phyloP scores from a whole-genome alignment of 2,329 filamentous ascomycete genomes.

The Ascochyta pisi region DNA sequence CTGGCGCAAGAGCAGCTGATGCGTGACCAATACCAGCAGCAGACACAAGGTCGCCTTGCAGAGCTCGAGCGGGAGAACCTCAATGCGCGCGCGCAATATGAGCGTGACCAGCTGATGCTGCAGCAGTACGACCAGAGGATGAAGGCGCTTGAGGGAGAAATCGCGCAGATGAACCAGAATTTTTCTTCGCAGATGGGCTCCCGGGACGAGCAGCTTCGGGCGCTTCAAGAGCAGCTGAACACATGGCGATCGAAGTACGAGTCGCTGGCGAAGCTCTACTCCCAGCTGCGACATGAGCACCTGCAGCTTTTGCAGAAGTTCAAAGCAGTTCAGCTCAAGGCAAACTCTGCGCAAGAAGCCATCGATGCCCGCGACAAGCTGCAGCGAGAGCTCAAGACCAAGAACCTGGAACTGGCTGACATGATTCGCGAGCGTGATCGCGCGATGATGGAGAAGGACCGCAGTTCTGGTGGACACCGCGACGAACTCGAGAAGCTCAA shows the following conservation, averaged over 20 bases:
- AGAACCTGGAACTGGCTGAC: slow-evolving; percentile 97
- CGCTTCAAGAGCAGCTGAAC: slow-evolving; percentile 95
- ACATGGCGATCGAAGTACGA: slow-evolving; percentile 98
- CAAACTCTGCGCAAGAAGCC: slow-evolving; percentile 94
- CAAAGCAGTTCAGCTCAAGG: slow-evolving; percentile 94
- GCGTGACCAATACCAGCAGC: slow-evolving; percentile 87
- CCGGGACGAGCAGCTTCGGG: slow-evolving; percentile 91
- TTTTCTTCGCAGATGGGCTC: slow-evolving; percentile 84
- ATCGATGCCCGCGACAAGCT: slow-evolving; percentile 94
- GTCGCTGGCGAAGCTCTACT: slow-evolving; percentile 94
- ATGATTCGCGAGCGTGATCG: slow-evolving; percentile 98
- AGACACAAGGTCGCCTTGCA: slow-evolving; percentile 93
- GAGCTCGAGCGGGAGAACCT: slow-evolving; percentile 96
- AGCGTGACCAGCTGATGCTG: slow-evolving; percentile 95
- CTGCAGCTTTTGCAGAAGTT: slow-evolving; percentile 94
- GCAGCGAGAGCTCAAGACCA: slow-evolving; percentile 97
- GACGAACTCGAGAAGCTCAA: slow-evolving; percentile 95
- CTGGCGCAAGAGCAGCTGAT: slow-evolving; percentile 89
- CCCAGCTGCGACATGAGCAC: slow-evolving; percentile 93
- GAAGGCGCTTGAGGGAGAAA: slow-evolving; percentile 88
- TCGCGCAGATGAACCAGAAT: slow-evolving; percentile 81
- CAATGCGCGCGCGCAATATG: slow-evolving; percentile 91
- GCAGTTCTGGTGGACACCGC: slow-evolving; percentile 82
- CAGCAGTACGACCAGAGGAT: slow-evolving; percentile 95
- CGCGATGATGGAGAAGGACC: slow-evolving; percentile 90